Evolutionary conservation across 345 rosid species (phyloP), one percentile per base, ranked within the genome.

Genomic region (Populus simonii): DNA sequence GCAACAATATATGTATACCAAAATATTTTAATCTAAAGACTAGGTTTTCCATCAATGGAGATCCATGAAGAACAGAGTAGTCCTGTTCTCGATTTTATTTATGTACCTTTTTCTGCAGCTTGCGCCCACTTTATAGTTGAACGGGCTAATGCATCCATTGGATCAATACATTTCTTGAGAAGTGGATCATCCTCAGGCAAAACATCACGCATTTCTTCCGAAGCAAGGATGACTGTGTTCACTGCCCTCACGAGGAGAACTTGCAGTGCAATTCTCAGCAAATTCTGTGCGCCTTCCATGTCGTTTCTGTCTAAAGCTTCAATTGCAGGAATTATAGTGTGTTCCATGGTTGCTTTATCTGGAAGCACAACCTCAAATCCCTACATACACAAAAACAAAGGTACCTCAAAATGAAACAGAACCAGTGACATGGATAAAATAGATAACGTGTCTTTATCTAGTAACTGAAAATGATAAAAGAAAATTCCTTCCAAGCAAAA

Each of bases 171-270:
- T 78, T 85, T 88, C 75, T 72, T 82, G 76, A 85, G 87, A 77
- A 88, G 89, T 71, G 91, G 91, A 74, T 88, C 91, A 41, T 86
- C 83, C 18, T 8, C 81, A 49, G 87, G 88, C 57, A 86, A 81
- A 66, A 85, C 71, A 74, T 79, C 78, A 13, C 70, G 73, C 84
- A 85, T 72, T 39, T 83, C 85, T 8, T 86, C 86, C 0, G 89
- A 88, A 5, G 85, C 89, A 1, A 88, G 80, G 68, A 85, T 74
- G 6, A 87, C 74, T 57, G 76, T 77, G 78, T 85, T 89, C 68
- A 87, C 89, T 8, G 88, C 89, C 69, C 88, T 80, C n/a, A 87
- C 87, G 11, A 89, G 83, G 23, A 89, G 85, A 63, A 89, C 88
- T 78, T 85, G 89, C 41, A 88, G 88, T 55, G 88, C 88, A 2